Conservation (phyloP, 164 flowering plant genomes). For the Sextonia rubra region DNA sequence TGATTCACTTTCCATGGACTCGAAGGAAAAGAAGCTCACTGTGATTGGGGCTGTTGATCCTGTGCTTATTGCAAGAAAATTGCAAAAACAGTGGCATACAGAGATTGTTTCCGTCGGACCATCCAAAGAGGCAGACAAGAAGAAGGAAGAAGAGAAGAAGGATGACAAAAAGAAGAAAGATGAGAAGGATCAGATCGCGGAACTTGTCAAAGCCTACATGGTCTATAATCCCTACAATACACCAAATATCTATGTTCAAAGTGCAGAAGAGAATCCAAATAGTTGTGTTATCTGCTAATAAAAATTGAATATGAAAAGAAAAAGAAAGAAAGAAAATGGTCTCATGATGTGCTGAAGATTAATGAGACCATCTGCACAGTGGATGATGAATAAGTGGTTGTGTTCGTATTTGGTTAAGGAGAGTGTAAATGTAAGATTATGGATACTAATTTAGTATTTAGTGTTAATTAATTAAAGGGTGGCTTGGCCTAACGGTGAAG, state of each 20-base stretch:
- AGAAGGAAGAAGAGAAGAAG: slow-evolving; percentile 22
- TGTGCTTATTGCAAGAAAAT: slow-evolving; percentile 43
- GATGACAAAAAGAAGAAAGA: slow-evolving; percentile 25
- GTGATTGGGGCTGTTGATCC: slow-evolving; percentile 78
- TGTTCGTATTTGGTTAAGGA: too few relatives aligned
- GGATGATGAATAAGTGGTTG: too few relatives aligned
- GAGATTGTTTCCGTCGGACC: slow-evolving; percentile 58
- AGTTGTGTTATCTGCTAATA: slow-evolving; percentile 63
- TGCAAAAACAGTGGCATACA: slow-evolving; percentile 44
- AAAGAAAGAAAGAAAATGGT: too few relatives aligned
- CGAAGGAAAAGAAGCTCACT: slow-evolving; percentile 67
- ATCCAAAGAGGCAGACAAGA: slow-evolving; percentile 49
- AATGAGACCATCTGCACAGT: too few relatives aligned
- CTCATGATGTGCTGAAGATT: too few relatives aligned
- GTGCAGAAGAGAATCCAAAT: slow-evolving; percentile 83
- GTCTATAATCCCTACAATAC: slow-evolving; percentile 62
- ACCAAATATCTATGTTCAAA: slow-evolving; percentile 47
- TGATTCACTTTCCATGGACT: slow-evolving; percentile 71
- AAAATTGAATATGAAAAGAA: background rate
- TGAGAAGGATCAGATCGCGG: slow-evolving; percentile 25
- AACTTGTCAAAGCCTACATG: slow-evolving; percentile 42
- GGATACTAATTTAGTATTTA: too few relatives aligned
- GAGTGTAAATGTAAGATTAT: too few relatives aligned
- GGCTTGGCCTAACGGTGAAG: too few relatives aligned
- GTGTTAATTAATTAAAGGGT: too few relatives aligned